Conservation (phyloP, 352 stramenopile genomes). For the Pythium sp. region DNA sequence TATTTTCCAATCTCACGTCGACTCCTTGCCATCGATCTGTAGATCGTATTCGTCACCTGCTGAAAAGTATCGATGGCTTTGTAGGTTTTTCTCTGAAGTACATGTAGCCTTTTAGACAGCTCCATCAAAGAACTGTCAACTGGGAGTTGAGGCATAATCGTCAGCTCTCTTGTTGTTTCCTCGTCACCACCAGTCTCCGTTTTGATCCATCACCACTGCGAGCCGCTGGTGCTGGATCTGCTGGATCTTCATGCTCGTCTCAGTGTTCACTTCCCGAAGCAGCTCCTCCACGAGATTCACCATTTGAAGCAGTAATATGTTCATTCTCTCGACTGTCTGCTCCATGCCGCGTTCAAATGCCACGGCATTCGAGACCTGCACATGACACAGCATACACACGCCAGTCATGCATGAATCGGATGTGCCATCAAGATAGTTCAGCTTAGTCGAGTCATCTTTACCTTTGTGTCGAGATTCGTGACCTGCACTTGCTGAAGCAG, state of each 20-base stretch:
- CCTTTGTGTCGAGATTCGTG: slow-evolving; percentile 21
- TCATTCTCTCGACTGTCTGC: slow-evolving; percentile 23
- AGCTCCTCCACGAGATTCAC: slow-evolving; percentile 35
- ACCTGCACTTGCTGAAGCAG: slow-evolving; percentile 27
- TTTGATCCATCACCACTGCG: neutral
- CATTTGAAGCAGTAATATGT: slow-evolving; percentile 33
- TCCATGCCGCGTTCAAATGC: slow-evolving; percentile 32
- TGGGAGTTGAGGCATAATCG: neutral
- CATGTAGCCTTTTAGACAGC: neutral
- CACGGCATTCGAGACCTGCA: slow-evolving; percentile 30
- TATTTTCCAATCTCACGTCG: neutral
- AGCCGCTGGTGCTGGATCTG: slow-evolving; percentile 35
- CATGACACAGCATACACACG: neutral
- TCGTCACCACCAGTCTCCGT: slow-evolving; percentile 10
- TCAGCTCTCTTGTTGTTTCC: neutral
- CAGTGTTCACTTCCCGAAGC: slow-evolving; percentile 32
- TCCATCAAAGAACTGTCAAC: neutral
- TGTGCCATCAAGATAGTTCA: neutral
- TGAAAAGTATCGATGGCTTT: neutral
- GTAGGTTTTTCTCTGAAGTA: neutral
- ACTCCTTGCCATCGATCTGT: neutral
- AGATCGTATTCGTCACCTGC: neutral
- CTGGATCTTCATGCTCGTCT: slow-evolving; percentile 41
- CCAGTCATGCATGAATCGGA: neutral
- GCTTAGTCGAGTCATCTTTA: slow-evolving; percentile 13